Percentiles rank a stretch among this genome's conserved stretches.
Conservation (phyloP, 306 rosid genomes). For the Echinosophora koreensis region DNA sequence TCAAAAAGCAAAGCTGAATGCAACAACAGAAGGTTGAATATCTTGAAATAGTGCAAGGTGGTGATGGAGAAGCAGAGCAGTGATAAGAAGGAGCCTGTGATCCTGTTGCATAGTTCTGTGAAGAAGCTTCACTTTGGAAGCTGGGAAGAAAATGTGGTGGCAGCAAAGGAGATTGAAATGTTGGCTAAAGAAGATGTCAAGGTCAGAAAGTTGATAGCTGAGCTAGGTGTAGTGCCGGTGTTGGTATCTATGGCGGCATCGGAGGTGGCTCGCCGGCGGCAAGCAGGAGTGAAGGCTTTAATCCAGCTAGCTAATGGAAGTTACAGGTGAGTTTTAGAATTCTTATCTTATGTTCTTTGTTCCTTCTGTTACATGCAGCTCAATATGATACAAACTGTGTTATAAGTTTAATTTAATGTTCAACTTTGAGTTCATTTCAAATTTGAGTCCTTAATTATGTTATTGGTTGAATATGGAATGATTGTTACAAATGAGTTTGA, state of each 20-base stretch:
- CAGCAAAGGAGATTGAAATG: slow-evolving; percentile 61
- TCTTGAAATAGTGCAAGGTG: neutral
- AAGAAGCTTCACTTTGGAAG: slow-evolving; percentile 82
- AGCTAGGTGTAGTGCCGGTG: slow-evolving; percentile 70
- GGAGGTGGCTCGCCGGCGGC: slow-evolving; percentile 47
- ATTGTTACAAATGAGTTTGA: slow-evolving; percentile 1
- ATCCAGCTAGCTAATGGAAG: slow-evolving; percentile 66
- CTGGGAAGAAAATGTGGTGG: slow-evolving; percentile 77
- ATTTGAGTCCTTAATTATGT: slow-evolving; percentile 17
- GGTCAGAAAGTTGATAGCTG: slow-evolving; percentile 60
- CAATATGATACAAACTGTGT: neutral
- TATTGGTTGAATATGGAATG: slow-evolving; percentile 19
- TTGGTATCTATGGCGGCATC: slow-evolving; percentile 71
- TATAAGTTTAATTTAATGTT: neutral
- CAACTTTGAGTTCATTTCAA: slow-evolving; percentile 25
- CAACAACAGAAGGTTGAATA: neutral
- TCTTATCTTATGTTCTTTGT: slow-evolving; percentile 5
- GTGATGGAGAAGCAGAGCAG: slow-evolving; percentile 45
- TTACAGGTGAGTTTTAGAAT: slow-evolving; percentile 58
- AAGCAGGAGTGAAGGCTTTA: slow-evolving; percentile 54
- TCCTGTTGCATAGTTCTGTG: slow-evolving; percentile 63
- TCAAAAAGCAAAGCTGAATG: neutral
- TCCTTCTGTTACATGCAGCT: neutral
- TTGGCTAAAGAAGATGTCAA: slow-evolving; percentile 61
- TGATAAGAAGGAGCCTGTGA: slow-evolving; percentile 38